Conservation (phyloP, 2,329 filamentous ascomycete species). For the Phoma sp. region DNA sequence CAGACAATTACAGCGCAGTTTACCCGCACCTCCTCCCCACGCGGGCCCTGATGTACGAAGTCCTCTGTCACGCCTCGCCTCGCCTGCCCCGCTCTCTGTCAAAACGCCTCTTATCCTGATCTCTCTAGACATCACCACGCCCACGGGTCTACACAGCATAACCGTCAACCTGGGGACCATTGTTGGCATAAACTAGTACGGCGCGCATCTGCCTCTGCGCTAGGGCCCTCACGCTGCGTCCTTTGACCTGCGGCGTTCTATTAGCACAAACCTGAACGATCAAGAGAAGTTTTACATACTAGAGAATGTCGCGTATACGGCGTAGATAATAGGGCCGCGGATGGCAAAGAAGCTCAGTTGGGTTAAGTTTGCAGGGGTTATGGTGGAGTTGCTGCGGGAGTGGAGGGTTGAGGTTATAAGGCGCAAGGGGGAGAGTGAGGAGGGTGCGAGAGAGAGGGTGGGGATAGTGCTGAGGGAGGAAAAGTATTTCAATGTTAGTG, state of each 20-base stretch:
- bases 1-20: conserved; percentile 36
- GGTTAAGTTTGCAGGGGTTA: conserved; percentile 28
- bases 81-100: conserved; percentile 22
- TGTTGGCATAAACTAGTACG: conserved; percentile 24
- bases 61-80: conserved; percentile 15
- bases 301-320: conserved; percentile 19
- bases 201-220: conserved; percentile 34
- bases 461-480: conserved; percentile 15
- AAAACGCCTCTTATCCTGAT: conserved; percentile 10
- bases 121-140: conserved; percentile 11
- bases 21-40: conserved; percentile 47
- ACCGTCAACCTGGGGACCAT: conserved; percentile 15
- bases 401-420: conserved; percentile 22
- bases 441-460: conserved; percentile 15
- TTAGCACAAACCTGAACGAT: conserved; percentile 10
- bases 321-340: conserved; percentile 35
- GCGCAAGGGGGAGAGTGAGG: conserved; percentile 14
- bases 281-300: conserved; percentile 19
- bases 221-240: conserved; percentile 27
- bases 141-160: conserved; percentile 1
- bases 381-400: conserved; percentile 19
- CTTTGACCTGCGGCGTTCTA: conserved; percentile 45
- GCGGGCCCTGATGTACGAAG: conserved; percentile 50
- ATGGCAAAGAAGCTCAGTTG: conserved; percentile 33
- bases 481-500: conserved; percentile 26